Conservation (phyloP, 106 monocot genomes). For the Dendrobium catenatum region DNA sequence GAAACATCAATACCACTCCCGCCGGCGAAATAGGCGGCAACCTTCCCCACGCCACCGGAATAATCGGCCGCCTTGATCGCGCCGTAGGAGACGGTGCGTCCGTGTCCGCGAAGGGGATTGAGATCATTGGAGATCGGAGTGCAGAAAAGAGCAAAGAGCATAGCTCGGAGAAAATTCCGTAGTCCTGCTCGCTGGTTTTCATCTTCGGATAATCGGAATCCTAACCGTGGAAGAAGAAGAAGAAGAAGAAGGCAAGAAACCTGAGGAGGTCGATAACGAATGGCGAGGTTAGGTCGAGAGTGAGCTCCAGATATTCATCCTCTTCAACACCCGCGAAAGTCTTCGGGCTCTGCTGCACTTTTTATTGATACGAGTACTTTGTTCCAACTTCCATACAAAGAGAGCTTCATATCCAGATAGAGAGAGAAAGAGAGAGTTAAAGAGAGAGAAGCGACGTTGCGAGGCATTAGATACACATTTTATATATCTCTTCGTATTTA, state of each 20-base stretch:
- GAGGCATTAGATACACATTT: no score
- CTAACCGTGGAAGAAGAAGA: not conserved
- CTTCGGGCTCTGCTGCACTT: not conserved
- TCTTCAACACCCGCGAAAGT: not conserved
- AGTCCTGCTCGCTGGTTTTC: not conserved
- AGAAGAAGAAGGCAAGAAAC: no score
- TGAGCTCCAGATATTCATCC: not conserved
- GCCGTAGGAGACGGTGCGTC: not conserved
- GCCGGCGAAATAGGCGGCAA: conserved; percentile 8
- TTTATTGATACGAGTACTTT: no score
- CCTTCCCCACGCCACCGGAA: not conserved
- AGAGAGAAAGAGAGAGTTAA: no score
- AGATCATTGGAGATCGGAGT: not conserved
- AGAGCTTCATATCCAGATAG: no score
- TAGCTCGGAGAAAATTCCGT: not conserved
- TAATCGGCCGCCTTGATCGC: not conserved
- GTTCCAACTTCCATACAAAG: no score
- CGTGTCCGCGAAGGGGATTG: not conserved
- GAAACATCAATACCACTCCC: not conserved
- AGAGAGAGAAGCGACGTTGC: no score
- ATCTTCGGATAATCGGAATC: conserved; percentile 1
- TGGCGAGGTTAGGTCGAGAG: not conserved
- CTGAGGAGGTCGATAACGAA: no score
- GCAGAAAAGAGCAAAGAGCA: not conserved
- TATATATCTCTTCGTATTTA: no score